Conservation (phyloP, 495 filamentous ascomycete species). For the Neurospora discreta region DNA sequence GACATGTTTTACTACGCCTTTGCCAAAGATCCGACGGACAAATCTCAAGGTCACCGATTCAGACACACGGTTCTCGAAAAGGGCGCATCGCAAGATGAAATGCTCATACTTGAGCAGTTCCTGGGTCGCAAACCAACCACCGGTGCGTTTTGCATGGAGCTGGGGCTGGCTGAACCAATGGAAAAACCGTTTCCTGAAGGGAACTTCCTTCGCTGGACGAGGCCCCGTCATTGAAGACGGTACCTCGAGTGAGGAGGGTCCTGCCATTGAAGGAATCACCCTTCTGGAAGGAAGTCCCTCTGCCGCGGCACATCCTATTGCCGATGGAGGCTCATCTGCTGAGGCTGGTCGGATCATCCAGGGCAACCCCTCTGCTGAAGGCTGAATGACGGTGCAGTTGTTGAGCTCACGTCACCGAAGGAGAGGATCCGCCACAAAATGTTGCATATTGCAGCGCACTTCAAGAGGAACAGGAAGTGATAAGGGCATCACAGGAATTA, state of each 20-base stretch:
- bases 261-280: not conserved
- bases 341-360: not conserved
- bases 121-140: constrained; percentile 59
- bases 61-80: constrained; percentile 63
- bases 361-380: not conserved
- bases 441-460: not conserved
- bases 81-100: constrained; percentile 64
- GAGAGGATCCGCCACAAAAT: not conserved
- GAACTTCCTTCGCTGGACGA: not conserved
- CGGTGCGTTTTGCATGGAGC: constrained; percentile 65
- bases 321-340: not conserved
- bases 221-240: not conserved
- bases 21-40: constrained; percentile 61
- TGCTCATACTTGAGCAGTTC: constrained; percentile 61
- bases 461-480: not conserved
- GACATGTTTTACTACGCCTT: constrained; percentile 79
- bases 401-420: not conserved
- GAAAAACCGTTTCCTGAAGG: not conserved
- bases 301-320: not conserved
- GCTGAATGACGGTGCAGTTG: not conserved
- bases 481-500: not conserved
- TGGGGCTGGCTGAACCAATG: constrained; percentile 35
- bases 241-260: not conserved
- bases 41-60: constrained; percentile 53
- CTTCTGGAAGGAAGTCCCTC: not conserved